Base-by-base conservation (phyloP, 2,329 filamentous ascomycete genomes). In the Emmonsia crescens region DNA sequence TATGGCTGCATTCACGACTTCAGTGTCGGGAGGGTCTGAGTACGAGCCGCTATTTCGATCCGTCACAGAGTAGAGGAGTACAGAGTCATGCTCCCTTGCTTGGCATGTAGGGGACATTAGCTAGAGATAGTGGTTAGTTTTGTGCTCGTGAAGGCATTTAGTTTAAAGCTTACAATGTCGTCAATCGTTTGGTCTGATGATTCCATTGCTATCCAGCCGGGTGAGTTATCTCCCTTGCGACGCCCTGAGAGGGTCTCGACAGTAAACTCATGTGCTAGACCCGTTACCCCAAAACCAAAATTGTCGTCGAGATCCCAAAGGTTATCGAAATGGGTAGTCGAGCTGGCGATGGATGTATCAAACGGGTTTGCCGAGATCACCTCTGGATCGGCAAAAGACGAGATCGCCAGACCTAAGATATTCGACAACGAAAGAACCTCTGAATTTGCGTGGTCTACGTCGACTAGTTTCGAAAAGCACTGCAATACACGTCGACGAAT, bases 231-330 rank as follows among this genome's bases (percentile, higher is more conserved):
- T 75, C 82, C 52, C 84, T 85, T 82, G 62, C 87, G 84, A 69
- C 89, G 87, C 33, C 89, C 89, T 16, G 86, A 85, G 61, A 92
- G 80, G 31, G 82, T 83, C 68, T 82, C 85, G 21, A 91, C 80
- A 60, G 87, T 83, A 71, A 94, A 91, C 0, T 91, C 89, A 27
- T 84, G 82, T 1, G 96, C 86, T 27, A 97, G 78, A 1, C 92
- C 90, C 10, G 90, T 96, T 19, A 99, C 87, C 2, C 95, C 94
- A 73, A 96, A 97, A 0, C 92, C 93, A 68, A 87, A 92, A 70
- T 97, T 97, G 73, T 99, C 94, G 9, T 87, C 89, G 6, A 96
- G 84, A 65, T 97, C 93, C 94, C 94, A 99, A 46, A 99, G 85
- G 0, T 86, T 92, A 69, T 99, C 94, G 69, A 97, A 96, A 2